Evolutionary conservation across 192 early-diverging fungal genomes (phyloP), one percentile per base, ranked within the genome.

Genomic region (Linnemannia hyalina): DNA sequence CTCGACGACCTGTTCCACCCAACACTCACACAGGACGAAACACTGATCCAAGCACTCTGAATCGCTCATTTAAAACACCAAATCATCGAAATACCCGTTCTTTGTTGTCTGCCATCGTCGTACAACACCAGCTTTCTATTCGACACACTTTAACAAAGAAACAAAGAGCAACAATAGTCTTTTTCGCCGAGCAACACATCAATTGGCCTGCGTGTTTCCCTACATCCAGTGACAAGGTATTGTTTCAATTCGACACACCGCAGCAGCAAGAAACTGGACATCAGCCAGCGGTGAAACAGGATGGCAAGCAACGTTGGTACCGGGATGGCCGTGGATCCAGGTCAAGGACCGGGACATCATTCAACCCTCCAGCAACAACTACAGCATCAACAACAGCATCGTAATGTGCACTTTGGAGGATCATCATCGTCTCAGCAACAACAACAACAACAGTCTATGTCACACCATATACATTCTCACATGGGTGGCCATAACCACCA

Each of bases 291-390:
- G n/a, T 9, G 74, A 70, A 32, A 29, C 22, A 36, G 20, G 18
- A 86, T 86, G 84, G 65, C 81, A 72, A 86, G 79, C 72, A 86
- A 81, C 35, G 68, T 68, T 38, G 81, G 68, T 41, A 6, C 70
- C 22, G 76, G 84, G 26, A 68, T 75, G n/a, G 38, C 40, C 0
- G 55, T 46, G 3, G 55, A 36, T 42, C 41, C 60, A 38, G 68
- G 73, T 70, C 78, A 76, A 63, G 74, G 68, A n/a, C 80, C 60
- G 26, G 60, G 60, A 15, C 60, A 65, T 10, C 60, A 65, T 65
- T 32, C 60, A 0, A n/a, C 9, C 29, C 60, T 65, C 13, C 60
- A 32, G 26, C 60, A 65, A 65, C 60, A 63, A 11, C 29, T 32
- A 63, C 60, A 70, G 6, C 41, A 46, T 0, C 71, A 73, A 26